Evolutionary conservation across 2,329 filamentous ascomycete species (phyloP).

Genomic region (Arthrocladium fulminans): DNA sequence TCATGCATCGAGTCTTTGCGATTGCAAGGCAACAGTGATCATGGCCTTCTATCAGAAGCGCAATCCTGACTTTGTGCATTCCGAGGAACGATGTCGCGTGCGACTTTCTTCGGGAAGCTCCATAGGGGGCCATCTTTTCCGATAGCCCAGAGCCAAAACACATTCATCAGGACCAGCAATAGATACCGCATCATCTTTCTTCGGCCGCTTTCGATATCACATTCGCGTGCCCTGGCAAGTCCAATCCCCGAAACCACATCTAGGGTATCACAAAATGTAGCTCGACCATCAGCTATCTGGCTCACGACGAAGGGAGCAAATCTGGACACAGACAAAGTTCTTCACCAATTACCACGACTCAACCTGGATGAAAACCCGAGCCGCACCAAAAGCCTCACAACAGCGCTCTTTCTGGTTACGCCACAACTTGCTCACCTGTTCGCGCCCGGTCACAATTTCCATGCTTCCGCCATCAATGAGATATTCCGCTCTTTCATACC

Average conservation of each 20-base stretch:
- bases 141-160: background rate
- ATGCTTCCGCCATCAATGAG: background rate
- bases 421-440: slow-evolving; percentile 4
- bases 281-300: slow-evolving; percentile 1
- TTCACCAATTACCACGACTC: background rate
- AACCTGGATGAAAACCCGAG: background rate
- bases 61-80: too few species aligned
- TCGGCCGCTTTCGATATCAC: background rate
- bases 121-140: background rate
- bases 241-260: background rate
- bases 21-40: background rate
- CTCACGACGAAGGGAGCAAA: background rate
- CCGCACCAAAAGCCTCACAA: background rate
- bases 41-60: background rate
- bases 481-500: background rate
- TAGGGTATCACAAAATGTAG: background rate
- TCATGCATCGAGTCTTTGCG: background rate
- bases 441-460: background rate
- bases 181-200: background rate
- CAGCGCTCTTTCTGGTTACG: slow-evolving; percentile 5
- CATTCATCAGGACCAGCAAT: background rate
- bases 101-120: background rate
- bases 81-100: background rate
- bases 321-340: background rate
- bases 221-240: too few species aligned